These are phyloP conservation scores for Xylaria curta DNA, from an alignment of 495 filamentous ascomycete species.

Conservation along the genomic window DNA sequence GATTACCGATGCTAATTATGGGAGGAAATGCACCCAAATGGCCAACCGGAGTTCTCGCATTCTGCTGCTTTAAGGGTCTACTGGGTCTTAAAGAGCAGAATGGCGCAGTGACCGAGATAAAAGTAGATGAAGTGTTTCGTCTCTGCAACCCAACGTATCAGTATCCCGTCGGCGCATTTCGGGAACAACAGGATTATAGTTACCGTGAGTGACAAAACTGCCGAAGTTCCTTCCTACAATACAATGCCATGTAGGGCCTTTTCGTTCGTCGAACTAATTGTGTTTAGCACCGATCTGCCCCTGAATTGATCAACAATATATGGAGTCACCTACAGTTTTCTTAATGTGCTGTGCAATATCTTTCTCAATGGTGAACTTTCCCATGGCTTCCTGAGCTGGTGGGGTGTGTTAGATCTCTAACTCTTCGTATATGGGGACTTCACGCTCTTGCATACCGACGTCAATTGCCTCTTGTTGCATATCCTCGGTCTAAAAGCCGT, in stretches of 20 bases:
- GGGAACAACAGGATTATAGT: conserved; percentile 27
- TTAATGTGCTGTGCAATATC: conserved; percentile 98
- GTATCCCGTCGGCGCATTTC: conserved; percentile 1
- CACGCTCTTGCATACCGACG: conserved; percentile 71
- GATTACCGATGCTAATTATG: not conserved
- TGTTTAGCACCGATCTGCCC: conserved; percentile 17
- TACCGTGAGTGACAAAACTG: conserved; percentile 98
- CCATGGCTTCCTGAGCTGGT: conserved; percentile 90
- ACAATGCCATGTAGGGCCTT: conserved; percentile 97
- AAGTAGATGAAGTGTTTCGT: conserved; percentile 99
- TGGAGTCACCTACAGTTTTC: conserved; percentile 71
- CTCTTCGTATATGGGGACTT: not conserved
- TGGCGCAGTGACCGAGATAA: conserved; percentile 97
- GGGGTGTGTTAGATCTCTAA: conserved; percentile 11
- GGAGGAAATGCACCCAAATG: conserved; percentile 6
- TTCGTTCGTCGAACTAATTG: conserved; percentile 81
- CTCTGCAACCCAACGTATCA: conserved; percentile 60
- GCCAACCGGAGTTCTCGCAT: not conserved
- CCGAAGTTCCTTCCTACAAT: conserved; percentile 98
- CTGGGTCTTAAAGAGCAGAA: conserved; percentile 99
- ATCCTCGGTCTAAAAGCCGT: conserved; percentile 75
- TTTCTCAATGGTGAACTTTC: conserved; percentile 93
- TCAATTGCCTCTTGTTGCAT: conserved; percentile 96
- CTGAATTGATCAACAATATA: conserved; percentile 3
- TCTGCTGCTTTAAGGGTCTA: conserved; percentile 48